A percentile compares a stretch with the other conserved stretches of the same genome.
Evolutionary conservation across 768 basidiomycete genomes (phyloP).

Genomic region (Termitomyces heimii): DNA sequence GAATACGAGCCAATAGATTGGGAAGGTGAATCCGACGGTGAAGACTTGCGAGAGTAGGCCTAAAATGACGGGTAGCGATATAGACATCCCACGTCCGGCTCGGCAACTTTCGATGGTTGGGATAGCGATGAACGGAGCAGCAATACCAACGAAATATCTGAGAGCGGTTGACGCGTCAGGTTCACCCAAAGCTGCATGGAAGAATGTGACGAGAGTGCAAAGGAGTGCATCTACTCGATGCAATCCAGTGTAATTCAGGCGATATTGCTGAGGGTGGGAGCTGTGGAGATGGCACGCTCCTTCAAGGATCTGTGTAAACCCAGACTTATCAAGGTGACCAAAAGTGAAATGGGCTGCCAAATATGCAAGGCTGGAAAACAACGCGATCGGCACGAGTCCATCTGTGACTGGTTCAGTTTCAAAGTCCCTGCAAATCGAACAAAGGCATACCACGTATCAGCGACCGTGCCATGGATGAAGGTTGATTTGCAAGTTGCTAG

Average conservation of each 20-base stretch:
- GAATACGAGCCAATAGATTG: conserved; percentile 44
- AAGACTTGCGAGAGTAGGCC: conserved; percentile 34
- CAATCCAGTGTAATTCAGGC: conserved; percentile 33
- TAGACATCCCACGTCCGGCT: conserved; percentile 22
- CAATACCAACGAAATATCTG: conserved; percentile 30
- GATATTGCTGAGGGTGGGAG: conserved; percentile 22
- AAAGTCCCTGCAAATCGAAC: not conserved
- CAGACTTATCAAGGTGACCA: conserved; percentile 25
- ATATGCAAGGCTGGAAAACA: conserved; percentile 33
- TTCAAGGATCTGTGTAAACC: conserved; percentile 20
- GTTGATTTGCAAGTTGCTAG: not conserved
- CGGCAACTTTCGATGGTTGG: conserved; percentile 41
- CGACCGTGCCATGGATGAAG: conserved; percentile 6
- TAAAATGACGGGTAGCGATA: conserved; percentile 37
- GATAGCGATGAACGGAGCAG: conserved; percentile 31
- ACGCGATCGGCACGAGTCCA: conserved; percentile 24
- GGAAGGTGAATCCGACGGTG: conserved; percentile 36
- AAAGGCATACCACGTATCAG: conserved; percentile 3
- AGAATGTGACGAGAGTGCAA: conserved; percentile 42
- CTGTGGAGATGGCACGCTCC: conserved; percentile 24
- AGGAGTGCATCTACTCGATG: conserved; percentile 29
- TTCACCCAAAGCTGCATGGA: conserved; percentile 34
- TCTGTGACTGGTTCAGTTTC: conserved; percentile 1
- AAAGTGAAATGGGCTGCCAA: conserved; percentile 28
- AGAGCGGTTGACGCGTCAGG: conserved; percentile 24